Base-by-base conservation (phyloP, 371 early-diverging fungal genomes). In the Syncephalastrum sp. region DNA sequence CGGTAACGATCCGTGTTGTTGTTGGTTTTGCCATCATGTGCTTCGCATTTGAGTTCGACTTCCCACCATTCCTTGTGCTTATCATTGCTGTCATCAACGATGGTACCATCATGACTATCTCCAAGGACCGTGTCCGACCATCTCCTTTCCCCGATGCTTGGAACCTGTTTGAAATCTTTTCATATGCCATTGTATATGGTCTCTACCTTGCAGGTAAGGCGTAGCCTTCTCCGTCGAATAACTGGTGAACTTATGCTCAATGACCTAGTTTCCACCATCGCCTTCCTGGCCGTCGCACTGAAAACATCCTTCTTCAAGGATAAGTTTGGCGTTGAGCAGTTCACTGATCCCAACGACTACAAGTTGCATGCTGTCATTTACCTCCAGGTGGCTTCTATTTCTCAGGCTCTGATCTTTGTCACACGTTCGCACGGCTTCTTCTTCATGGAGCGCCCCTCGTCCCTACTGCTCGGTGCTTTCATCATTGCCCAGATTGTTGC, bases 11-110 rank as follows among this genome's bases (percentile, higher is more conserved):
- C 64, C 83, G 83, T 83, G 74, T 84, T 44, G 84, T 84, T 51
- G 74, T 84, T 43, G 81, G 82, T 64, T 84, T 84, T 61, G 74
- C 84, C 14, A 66, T 84, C 56, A 65, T 84, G 67, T 64, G 67
- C 64, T 84, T 75, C 52, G 82, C 82, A 42, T 84, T 78, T 77
- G 55, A 73, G 55, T 84, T 72, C 56, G 77, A 84, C 51, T 84
- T 84, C 79, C 84, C 84, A 65, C 84, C 84, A 29, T 83, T 83
- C 77, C 77, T 83, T 75, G 75, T 83, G 17, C 76, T 83, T 67
- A 83, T 83, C 61, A 71, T 83, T 61, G 83, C 83, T 54, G 76
- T 83, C 53, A 69, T 83, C 48, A 83, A 83, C 66, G 83, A 83
- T 57, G 83, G 83, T 68, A 83, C 83, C 50, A 83, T 83, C 64